A percentile compares a stretch with the other conserved stretches of the same genome.
These are phyloP conservation scores for Penicillium sp. DNA, from an alignment of 2,329 filamentous ascomycete species.

Conservation along the genomic window DNA sequence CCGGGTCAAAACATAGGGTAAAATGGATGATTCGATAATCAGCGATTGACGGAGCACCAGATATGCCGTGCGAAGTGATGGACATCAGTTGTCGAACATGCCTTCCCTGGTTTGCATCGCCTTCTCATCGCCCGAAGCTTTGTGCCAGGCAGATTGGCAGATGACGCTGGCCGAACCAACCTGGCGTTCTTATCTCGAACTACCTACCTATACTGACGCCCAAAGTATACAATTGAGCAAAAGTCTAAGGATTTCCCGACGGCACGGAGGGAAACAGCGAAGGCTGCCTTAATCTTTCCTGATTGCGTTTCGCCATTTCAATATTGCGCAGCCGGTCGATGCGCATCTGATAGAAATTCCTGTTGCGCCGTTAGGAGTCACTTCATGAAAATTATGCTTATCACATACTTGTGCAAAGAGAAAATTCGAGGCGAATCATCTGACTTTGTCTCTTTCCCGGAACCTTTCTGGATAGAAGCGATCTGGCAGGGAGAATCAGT, in stretches of 20 bases:
- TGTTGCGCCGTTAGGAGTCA: conserved; percentile 30
- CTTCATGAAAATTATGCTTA: background rate
- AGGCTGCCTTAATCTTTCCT: conserved; percentile 69
- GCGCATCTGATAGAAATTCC: conserved; percentile 77
- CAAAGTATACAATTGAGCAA: background rate
- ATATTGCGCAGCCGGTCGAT: conserved; percentile 67
- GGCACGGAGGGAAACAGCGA: conserved; percentile 79
- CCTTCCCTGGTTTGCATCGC: background rate
- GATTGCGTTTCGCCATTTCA: conserved; percentile 71
- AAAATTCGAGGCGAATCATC: conserved; percentile 73
- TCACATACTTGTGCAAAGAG: conserved; percentile 63
- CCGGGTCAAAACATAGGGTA: background rate
- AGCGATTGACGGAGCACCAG: background rate
- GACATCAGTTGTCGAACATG: background rate
- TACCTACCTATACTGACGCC: background rate
- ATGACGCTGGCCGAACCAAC: background rate
- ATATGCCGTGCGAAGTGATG: background rate
- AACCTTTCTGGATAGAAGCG: conserved; percentile 40
- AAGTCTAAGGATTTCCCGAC: conserved; percentile 41
- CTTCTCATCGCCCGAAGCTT: background rate
- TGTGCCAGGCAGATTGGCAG: background rate
- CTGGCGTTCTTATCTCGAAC: background rate
- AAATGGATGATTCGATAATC: background rate
- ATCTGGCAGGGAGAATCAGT: conserved; percentile 17
- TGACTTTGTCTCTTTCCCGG: conserved; percentile 31